These are phyloP conservation scores for Marchantia paleacea DNA, from an alignment of 225 moss, liverwort and hornwort genomes.

Conservation along the genomic window DNA sequence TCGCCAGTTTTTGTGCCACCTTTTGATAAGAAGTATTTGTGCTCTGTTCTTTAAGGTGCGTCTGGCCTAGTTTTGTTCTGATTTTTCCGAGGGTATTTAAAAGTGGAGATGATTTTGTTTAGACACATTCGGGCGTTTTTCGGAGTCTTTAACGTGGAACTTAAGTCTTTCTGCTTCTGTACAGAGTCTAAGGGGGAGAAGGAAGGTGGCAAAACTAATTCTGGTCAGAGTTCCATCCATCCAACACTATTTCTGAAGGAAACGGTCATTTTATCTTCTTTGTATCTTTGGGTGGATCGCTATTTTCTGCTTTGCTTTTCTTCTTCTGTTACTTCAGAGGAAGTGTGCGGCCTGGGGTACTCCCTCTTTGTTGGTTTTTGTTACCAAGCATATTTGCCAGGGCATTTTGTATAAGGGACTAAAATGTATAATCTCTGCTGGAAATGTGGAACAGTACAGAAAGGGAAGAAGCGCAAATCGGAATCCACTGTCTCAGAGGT, in stretches of 20 bases:
- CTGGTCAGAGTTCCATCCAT: conserved; percentile 43
- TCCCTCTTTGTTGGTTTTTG: background rate
- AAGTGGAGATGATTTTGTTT: background rate
- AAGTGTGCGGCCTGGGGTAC: background rate
- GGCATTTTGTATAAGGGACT: background rate
- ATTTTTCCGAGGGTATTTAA: background rate
- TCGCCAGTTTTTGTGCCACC: too few species aligned
- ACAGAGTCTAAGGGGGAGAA: conserved; percentile 54
- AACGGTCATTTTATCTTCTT: background rate
- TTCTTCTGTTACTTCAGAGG: background rate
- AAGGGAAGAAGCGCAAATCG: conserved; percentile 81
- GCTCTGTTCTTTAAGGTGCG: too few species aligned
- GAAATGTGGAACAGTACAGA: conserved; percentile 28
- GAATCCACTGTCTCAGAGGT: conserved; percentile 50
- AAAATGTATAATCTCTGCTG: background rate
- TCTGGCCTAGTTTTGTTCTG: background rate
- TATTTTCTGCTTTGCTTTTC: background rate
- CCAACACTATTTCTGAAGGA: background rate
- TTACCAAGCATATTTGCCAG: background rate
- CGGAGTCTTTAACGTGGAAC: background rate
- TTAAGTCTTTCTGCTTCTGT: conserved; percentile 22
- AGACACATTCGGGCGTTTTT: too few species aligned
- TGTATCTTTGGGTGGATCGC: background rate
- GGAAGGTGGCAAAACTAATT: conserved; percentile 46
- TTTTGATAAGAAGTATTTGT: too few species aligned